Percentiles rank a stretch among this genome's conserved stretches.
These are phyloP conservation scores for Drechslerella dactyloides DNA, from an alignment of 2,329 filamentous ascomycete genomes.

Conservation along the genomic window DNA sequence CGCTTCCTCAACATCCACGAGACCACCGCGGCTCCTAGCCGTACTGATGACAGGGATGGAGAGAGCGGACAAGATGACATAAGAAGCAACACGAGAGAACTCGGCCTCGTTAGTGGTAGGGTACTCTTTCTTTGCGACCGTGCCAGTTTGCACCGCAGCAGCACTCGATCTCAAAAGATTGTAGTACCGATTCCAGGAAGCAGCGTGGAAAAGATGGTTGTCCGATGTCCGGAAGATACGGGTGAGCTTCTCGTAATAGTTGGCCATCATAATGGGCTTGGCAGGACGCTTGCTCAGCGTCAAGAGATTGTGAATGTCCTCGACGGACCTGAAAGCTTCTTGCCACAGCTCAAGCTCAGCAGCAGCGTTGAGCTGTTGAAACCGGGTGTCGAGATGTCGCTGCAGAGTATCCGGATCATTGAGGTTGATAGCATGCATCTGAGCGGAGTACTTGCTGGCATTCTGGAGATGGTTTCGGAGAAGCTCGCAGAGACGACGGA, in stretches of 20 bases:
- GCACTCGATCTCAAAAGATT: slow-evolving; percentile 92
- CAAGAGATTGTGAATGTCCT: slow-evolving; percentile 96
- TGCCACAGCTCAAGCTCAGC: slow-evolving; percentile 99
- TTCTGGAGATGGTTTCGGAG: slow-evolving; percentile 98
- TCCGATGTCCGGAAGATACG: slow-evolving; percentile 98
- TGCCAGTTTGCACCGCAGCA: slow-evolving; percentile 78
- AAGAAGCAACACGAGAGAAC: slow-evolving; percentile 91
- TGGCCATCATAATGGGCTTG: slow-evolving; percentile 99
- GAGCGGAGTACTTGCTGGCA: slow-evolving; percentile 96
- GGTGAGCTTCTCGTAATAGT: slow-evolving; percentile 99
- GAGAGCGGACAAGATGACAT: slow-evolving; percentile 90
- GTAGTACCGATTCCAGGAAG: slow-evolving; percentile 96
- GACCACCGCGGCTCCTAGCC: slow-evolving; percentile 88
- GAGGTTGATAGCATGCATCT: slow-evolving; percentile 99
- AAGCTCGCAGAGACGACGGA: slow-evolving; percentile 96
- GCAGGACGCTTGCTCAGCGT: slow-evolving; percentile 97
- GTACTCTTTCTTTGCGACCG: slow-evolving; percentile 92
- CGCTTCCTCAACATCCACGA: slow-evolving; percentile 95
- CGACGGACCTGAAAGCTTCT: slow-evolving; percentile 98
- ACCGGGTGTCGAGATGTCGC: slow-evolving; percentile 95
- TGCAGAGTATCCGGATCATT: slow-evolving; percentile 97
- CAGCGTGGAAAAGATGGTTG: slow-evolving; percentile 99
- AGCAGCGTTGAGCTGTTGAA: slow-evolving; percentile 97
- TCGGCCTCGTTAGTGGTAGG: slow-evolving; percentile 86
- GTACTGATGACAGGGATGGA: slow-evolving; percentile 99